phyloP scores from a whole-genome alignment of 192 early-diverging fungal genomes.

The Borealophlyctis nickersoniae region DNA sequence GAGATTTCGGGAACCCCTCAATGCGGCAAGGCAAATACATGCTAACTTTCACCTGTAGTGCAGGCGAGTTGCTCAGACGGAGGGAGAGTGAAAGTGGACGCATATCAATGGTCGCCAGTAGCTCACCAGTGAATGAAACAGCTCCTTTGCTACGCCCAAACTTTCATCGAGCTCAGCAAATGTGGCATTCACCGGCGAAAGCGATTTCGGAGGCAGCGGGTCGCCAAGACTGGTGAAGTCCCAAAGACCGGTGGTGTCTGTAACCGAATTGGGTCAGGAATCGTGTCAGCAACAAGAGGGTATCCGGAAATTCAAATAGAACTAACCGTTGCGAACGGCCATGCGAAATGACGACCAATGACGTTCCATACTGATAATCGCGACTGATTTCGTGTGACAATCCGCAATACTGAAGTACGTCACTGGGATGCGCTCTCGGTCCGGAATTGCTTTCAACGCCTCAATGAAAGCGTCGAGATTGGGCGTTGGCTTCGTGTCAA shows the following conservation, averaged over 20 bases:
- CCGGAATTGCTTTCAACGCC: slow-evolving; percentile 69
- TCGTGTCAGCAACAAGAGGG: not conserved
- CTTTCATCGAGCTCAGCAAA: slow-evolving; percentile 68
- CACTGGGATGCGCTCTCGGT: slow-evolving; percentile 73
- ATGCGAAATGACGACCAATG: slow-evolving; percentile 84
- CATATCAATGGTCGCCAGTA: no score
- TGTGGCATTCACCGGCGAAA: slow-evolving; percentile 66
- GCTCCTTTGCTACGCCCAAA: slow-evolving; percentile 63
- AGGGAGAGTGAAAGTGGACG: no score
- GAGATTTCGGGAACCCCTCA: slow-evolving; percentile 66
- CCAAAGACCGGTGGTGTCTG: slow-evolving; percentile 76
- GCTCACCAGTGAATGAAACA: slow-evolving; percentile 73
- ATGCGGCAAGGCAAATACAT: slow-evolving; percentile 76
- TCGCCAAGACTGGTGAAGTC: slow-evolving; percentile 63
- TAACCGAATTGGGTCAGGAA: not conserved
- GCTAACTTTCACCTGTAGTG: slow-evolving; percentile 54
- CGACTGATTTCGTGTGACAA: slow-evolving; percentile 75
- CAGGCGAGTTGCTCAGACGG: no score
- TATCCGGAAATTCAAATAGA: not conserved
- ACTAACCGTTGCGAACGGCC: slow-evolving; percentile 63
- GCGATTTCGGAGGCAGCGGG: slow-evolving; percentile 57
- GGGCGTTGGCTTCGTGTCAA: slow-evolving; percentile 71
- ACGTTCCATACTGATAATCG: slow-evolving; percentile 80
- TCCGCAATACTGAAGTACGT: slow-evolving; percentile 79
- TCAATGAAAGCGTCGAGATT: slow-evolving; percentile 74